Evolutionary conservation across 1,139 yeast genomes (phyloP), one percentile per base, ranked within the genome.

Genomic region (Saccharomycopsis phalli): DNA sequence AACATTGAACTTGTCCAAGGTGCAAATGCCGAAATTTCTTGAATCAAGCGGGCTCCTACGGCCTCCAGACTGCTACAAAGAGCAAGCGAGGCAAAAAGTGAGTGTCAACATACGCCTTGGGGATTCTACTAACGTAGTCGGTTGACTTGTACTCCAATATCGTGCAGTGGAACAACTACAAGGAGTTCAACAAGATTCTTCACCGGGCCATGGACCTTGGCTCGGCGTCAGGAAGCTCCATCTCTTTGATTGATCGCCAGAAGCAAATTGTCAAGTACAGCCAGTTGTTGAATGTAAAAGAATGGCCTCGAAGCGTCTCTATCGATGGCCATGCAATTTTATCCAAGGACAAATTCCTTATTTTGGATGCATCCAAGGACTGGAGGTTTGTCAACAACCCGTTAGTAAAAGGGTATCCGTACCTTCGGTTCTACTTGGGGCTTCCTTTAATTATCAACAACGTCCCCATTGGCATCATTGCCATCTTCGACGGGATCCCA

Each of bases 321-420:
- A 58, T 81, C 32, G 88, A 81, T 55, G 74, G 76, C 4, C 88
- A 81, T 58, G 66, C 84, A 0, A 65, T 81, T 4, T 57, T 81
- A 32, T 78, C 87, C 0, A 59, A 62, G 10, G 74, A 67, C 1
- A 63, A 65, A 49, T 72, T 81, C 49, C 59, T 73, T 2, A 49
- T 81, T 17, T 54, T 66, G 20, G 83, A 81, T 55, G 77, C 86
- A 1, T 56, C 74, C 4, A 60, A 63, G 31, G 91, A 81, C 53
- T 81, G 91, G 88, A 62, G 88, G 54, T 71, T 77, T 3, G 51
- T 58, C 6, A 60, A 62, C 35, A 78, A 74, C 49, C 87, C 87
- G 0, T 62, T 79, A 41, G 81, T 80, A 1, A 70, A 66, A 29
- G 79, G 81, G 0, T 62, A 68, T 1, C 86, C 88, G 0, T 61